Conservation (phyloP, 805 yeast genomes). For the Spathaspora gorwiae region DNA sequence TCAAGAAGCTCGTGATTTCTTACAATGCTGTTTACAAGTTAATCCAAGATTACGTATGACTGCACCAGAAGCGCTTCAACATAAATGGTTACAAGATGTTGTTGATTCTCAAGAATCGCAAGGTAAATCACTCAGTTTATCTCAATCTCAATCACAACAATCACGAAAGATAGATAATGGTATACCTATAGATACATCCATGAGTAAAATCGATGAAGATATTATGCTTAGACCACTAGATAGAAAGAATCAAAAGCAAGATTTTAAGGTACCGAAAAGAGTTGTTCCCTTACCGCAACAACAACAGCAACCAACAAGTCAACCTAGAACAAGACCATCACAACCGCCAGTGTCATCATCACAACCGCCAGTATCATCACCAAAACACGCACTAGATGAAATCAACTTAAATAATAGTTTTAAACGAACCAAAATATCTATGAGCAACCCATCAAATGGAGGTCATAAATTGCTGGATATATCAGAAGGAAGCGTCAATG, state of each 20-base stretch:
- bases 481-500: slow-evolving; percentile 16
- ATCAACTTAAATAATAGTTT: not conserved
- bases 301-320: slow-evolving; percentile 17
- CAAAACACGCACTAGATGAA: not conserved
- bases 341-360: not conserved
- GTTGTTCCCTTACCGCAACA: slow-evolving; percentile 42
- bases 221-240: slow-evolving; percentile 41
- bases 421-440: not conserved
- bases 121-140: slow-evolving; percentile 47
- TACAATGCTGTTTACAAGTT: slow-evolving; percentile 66
- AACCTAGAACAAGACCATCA: not conserved
- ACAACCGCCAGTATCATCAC: not conserved
- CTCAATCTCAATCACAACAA: slow-evolving; percentile 71
- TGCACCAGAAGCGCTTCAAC: slow-evolving; percentile 71
- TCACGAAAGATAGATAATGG: slow-evolving; percentile 40
- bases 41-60: slow-evolving; percentile 70
- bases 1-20: slow-evolving; percentile 64
- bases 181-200: slow-evolving; percentile 27
- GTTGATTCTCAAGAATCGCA: not conserved
- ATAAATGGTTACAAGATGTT: slow-evolving; percentile 68
- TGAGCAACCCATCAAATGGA: not conserved
- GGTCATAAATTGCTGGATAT: not conserved
- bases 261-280: slow-evolving; percentile 41
- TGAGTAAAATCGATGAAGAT: slow-evolving; percentile 40
- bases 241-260: slow-evolving; percentile 20